phyloP scores from a whole-genome alignment of 495 filamentous ascomycete species.

The Cudoniella acicularis region DNA sequence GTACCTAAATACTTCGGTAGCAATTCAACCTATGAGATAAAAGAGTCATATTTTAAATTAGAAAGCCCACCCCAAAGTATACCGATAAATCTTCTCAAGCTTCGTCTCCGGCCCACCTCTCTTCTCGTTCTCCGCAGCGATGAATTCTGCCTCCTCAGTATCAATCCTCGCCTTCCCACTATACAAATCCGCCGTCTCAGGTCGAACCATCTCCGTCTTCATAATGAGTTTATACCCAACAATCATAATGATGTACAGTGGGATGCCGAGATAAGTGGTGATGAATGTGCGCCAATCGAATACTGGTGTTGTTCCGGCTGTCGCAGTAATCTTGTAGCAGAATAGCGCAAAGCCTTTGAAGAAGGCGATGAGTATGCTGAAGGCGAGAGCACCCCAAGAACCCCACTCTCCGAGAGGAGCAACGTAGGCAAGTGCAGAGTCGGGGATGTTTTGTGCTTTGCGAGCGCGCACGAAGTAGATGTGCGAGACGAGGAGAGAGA shows the following conservation, averaged over 20 bases:
- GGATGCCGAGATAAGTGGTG: conserved; percentile 22
- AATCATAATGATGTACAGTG: conserved; percentile 54
- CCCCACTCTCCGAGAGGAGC: conserved; percentile 68
- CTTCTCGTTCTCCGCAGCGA: conserved; percentile 50
- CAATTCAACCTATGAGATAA: too few species aligned
- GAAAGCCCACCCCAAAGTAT: conserved; percentile 19
- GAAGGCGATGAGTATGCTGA: conserved; percentile 67
- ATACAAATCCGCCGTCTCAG: conserved; percentile 63
- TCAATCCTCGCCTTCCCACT: conserved; percentile 71
- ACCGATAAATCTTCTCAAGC: conserved; percentile 19
- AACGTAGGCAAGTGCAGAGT: conserved; percentile 63
- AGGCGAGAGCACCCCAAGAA: conserved; percentile 61
- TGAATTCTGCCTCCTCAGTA: conserved; percentile 65
- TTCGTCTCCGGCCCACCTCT: conserved; percentile 26
- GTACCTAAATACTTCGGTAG: too few species aligned
- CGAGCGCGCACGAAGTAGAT: conserved; percentile 75
- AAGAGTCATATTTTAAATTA: conserved; percentile 60
- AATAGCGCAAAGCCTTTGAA: conserved; percentile 81
- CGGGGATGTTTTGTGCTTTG: conserved; percentile 64
- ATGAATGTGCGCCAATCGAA: conserved; percentile 23
- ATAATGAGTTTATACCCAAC: conserved; percentile 64
- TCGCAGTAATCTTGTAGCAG: conserved; percentile 59
- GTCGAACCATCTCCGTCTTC: conserved; percentile 47
- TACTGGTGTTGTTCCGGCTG: conserved; percentile 69
- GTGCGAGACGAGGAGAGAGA: conserved; percentile 79